phyloP scores from a whole-genome alignment of 2,329 filamentous ascomycete species.

The Dactylella cylindrospora region DNA sequence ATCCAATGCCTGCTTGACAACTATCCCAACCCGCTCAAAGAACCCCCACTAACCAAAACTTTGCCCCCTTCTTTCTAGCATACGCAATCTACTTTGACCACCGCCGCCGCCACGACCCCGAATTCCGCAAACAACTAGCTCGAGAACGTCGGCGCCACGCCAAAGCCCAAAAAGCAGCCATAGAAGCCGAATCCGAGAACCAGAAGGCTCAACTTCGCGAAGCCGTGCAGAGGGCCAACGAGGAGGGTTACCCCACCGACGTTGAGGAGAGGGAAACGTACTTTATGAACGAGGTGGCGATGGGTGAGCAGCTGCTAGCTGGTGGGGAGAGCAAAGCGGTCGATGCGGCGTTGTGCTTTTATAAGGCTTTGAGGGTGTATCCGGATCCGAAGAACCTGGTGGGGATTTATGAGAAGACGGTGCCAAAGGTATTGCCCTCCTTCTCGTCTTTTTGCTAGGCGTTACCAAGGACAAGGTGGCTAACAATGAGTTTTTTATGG shows the following conservation, averaged over 20 bases:
- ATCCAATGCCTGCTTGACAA: not conserved
- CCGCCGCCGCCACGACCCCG: slow-evolving; percentile 64
- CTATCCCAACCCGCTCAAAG: not conserved
- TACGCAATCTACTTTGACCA: slow-evolving; percentile 71
- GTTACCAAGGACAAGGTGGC: not conserved
- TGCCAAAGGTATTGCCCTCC: slow-evolving; percentile 71
- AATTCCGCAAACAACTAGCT: slow-evolving; percentile 69
- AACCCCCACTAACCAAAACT: slow-evolving; percentile 1
- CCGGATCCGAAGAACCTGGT: slow-evolving; percentile 90
- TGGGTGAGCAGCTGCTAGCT: slow-evolving; percentile 77
- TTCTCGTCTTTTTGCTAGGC: not conserved
- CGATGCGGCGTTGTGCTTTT: slow-evolving; percentile 91
- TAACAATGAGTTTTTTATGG: slow-evolving; percentile 28
- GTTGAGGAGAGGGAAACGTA: slow-evolving; percentile 92
- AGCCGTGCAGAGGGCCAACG: slow-evolving; percentile 71
- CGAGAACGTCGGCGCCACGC: slow-evolving; percentile 73
- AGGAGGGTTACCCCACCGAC: slow-evolving; percentile 82
- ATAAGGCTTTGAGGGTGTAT: slow-evolving; percentile 98
- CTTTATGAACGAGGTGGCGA: slow-evolving; percentile 93
- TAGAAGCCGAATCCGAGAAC: slow-evolving; percentile 64
- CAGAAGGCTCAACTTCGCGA: slow-evolving; percentile 73
- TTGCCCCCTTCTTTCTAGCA: slow-evolving; percentile 48
- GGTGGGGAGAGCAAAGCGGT: slow-evolving; percentile 67
- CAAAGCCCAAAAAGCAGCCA: slow-evolving; percentile 71
- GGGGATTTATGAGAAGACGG: slow-evolving; percentile 96